Conservation (phyloP, 2,329 filamentous ascomycete species). For the Thielaviopsis populi region DNA sequence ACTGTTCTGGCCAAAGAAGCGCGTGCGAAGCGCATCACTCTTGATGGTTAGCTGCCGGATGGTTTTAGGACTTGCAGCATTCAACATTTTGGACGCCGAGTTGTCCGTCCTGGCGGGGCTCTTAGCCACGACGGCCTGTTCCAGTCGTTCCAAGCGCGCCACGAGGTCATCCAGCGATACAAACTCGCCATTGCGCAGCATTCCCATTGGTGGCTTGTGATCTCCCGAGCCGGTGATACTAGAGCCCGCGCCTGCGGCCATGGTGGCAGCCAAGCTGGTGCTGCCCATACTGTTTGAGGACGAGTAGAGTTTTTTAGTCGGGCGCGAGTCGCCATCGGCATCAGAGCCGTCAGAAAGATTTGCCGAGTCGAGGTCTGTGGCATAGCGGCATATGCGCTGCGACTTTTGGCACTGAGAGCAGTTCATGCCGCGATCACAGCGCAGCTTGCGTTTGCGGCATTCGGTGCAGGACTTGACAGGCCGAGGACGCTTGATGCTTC, state of each 20-base stretch:
- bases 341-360: slow-evolving; percentile 38
- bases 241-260: not conserved
- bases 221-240: not conserved
- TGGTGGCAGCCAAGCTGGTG: not conserved
- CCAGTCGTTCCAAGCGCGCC: slow-evolving; percentile 37
- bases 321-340: slow-evolving; percentile 22
- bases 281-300: not conserved
- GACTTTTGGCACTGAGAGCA: slow-evolving; percentile 45
- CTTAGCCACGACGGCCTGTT: slow-evolving; percentile 33
- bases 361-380: slow-evolving; percentile 33
- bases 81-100: slow-evolving; percentile 19
- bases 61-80: slow-evolving; percentile 29
- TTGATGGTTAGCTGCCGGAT: slow-evolving; percentile 38
- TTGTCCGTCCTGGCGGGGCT: slow-evolving; percentile 27
- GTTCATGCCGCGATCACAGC: slow-evolving; percentile 40
- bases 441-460: slow-evolving; percentile 42
- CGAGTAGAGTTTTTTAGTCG: slow-evolving; percentile 21
- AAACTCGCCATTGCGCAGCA: slow-evolving; percentile 20
- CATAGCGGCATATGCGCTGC: slow-evolving; percentile 37
- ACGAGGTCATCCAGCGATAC: slow-evolving; percentile 34
- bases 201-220: not conserved
- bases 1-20: slow-evolving; percentile 39
- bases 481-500: slow-evolving; percentile 38
- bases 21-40: slow-evolving; percentile 31
- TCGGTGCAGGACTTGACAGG: slow-evolving; percentile 43